phyloP scores from a whole-genome alignment of 202 grass and related monocot species.

The Miscanthus sacchariflorus region DNA sequence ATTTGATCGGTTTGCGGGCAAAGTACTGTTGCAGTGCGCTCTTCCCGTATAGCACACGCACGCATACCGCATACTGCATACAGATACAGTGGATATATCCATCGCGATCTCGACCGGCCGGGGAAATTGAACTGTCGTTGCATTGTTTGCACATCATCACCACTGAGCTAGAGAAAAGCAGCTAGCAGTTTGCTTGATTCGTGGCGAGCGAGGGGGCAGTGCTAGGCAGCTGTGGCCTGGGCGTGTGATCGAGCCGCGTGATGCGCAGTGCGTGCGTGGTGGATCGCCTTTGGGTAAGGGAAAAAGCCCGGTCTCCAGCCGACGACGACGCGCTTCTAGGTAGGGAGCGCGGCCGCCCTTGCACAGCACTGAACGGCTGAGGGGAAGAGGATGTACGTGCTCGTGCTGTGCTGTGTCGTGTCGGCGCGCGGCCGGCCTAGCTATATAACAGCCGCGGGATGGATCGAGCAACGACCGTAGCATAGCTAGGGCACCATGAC shows the following conservation, averaged over 20 bases:
- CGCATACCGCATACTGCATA: neutral
- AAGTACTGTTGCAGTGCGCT: neutral
- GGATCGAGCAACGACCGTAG: constrained; percentile 36
- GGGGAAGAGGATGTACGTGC: neutral
- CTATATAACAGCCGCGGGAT: constrained; percentile 58
- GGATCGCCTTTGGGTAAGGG: neutral
- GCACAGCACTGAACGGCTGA: too few relatives aligned
- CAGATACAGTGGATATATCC: too few relatives aligned
- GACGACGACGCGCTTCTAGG: neutral
- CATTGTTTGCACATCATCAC: too few relatives aligned
- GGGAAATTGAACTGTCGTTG: too few relatives aligned
- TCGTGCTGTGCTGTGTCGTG: neutral
- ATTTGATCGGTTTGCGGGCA: constrained; percentile 3
- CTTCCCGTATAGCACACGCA: neutral
- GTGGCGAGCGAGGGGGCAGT: neutral
- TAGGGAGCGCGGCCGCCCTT: too few relatives aligned
- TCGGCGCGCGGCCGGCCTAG: constrained; percentile 25
- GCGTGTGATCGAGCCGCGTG: neutral
- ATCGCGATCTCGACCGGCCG: neutral
- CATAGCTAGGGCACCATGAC: neutral
- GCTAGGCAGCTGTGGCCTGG: neutral
- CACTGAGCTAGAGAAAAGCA: too few relatives aligned
- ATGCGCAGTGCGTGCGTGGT: neutral
- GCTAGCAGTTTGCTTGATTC: neutral
- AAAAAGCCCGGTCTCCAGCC: constrained; percentile 24